phyloP scores from a whole-genome alignment of 176 grass and related monocot species.

The Thalia dealbata region DNA sequence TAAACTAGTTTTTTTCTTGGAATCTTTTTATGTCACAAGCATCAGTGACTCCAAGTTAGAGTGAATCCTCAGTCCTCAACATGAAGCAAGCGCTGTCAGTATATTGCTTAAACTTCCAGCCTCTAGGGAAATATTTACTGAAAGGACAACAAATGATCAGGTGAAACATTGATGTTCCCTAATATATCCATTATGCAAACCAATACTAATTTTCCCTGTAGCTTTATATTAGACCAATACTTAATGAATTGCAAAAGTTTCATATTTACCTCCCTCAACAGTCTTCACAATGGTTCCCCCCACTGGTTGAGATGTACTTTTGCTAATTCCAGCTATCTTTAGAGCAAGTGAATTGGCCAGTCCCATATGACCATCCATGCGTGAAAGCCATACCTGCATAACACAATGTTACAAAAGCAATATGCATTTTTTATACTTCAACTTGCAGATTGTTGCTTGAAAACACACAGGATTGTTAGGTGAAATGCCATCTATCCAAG shows the following conservation, averaged over 20 bases:
- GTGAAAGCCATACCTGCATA: constrained; percentile 65
- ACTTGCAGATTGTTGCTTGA: constrained; percentile 1
- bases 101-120: no score
- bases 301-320: constrained; percentile 42
- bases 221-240: background rate
- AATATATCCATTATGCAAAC: background rate
- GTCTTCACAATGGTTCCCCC: constrained; percentile 66
- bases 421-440: background rate
- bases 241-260: constrained; percentile 12
- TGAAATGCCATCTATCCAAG: constrained; percentile 79
- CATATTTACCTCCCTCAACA: constrained; percentile 48
- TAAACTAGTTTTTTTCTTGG: no score
- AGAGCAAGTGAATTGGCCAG: constrained; percentile 78
- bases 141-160: background rate
- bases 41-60: no score
- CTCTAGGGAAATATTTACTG: background rate
- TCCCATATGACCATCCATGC: constrained; percentile 87
- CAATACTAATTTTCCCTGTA: background rate
- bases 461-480: constrained; percentile 70
- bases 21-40: no score
- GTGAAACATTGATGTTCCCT: background rate
- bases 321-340: constrained; percentile 58
- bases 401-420: background rate
- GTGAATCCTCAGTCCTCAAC: no score
- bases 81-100: no score